phyloP scores from a whole-genome alignment of 805 yeast genomes.

The Ogataea thermomethanolica region DNA sequence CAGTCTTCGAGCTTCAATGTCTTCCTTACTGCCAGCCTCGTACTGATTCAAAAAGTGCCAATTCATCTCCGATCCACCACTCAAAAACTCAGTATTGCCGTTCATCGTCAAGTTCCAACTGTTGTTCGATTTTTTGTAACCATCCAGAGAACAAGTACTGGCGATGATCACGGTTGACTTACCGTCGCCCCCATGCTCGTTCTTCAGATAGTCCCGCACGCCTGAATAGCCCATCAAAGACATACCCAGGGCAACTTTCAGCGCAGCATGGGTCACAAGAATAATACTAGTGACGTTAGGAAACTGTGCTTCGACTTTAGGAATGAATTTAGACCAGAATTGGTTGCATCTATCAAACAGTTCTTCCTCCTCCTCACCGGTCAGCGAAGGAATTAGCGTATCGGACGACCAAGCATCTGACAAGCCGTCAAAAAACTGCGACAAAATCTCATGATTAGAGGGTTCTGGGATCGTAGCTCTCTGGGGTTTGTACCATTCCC shows the following conservation, averaged over 20 bases:
- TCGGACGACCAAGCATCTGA: slow-evolving; percentile 46
- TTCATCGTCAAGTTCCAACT: slow-evolving; percentile 64
- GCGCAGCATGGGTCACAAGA: slow-evolving; percentile 90
- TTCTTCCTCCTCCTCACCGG: slow-evolving; percentile 76
- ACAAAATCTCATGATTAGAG: slow-evolving; percentile 47
- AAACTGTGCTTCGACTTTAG: slow-evolving; percentile 49
- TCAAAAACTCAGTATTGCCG: slow-evolving; percentile 69
- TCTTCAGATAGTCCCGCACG: slow-evolving; percentile 51
- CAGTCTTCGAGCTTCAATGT: slow-evolving; percentile 54
- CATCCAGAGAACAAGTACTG: slow-evolving; percentile 83
- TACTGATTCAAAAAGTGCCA: slow-evolving; percentile 71
- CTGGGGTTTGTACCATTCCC: slow-evolving; percentile 86
- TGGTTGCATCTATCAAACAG: slow-evolving; percentile 56
- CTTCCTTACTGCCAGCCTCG: slow-evolving; percentile 91
- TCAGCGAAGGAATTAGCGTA: slow-evolving; percentile 53
- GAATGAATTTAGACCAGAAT: slow-evolving; percentile 57
- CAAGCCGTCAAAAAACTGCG: slow-evolving; percentile 50
- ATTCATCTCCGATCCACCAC: slow-evolving; percentile 86
- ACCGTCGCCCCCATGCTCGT: slow-evolving; percentile 39
- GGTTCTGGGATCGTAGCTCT: slow-evolving; percentile 70
- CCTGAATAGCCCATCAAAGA: slow-evolving; percentile 52
- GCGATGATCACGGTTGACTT: slow-evolving; percentile 48
- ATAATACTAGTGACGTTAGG: slow-evolving; percentile 64
- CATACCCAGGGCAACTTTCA: slow-evolving; percentile 85
- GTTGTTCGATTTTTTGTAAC: slow-evolving; percentile 38